Base-by-base conservation (phyloP, 2,329 filamentous ascomycete species). In the Sarocladium oryzae region DNA sequence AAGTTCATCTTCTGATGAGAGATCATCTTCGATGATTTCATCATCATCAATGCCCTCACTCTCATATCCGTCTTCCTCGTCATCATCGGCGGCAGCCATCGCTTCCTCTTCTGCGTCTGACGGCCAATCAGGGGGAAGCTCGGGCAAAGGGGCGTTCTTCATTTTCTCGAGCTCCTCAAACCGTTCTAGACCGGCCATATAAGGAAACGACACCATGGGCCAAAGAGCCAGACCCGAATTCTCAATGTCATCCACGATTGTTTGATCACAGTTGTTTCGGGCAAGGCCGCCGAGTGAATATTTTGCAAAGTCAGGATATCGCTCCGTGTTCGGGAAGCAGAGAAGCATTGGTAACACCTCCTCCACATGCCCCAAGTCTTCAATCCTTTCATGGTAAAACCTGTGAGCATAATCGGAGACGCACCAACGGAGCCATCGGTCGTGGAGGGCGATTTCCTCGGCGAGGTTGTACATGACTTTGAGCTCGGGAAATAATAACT, bases 31-130 rank as follows among this genome's bases (percentile, higher is more conserved):
- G 6, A 7, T 26, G 15, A 54, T 50, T 18, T 41, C 26, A 8
- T 32, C 48, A 18, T 56, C 53, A 33, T 56, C 45, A 4, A 55
- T 53, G 15, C 55, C 54, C 4, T 57, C 52, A 26, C 50, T 55
- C 45, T 56, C 54, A 28, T 56, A 56, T 23, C 51, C 51, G 45
- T 53, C 37, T 20, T 33, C 20, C 18, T 45, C 40, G 33, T 38
- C 43, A 2, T 26, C 33, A 23, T 38, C 36, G 5, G 30, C 41
- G 5, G 30, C 46, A 10, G 15, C 46, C 30, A 26, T 8, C 5
- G 24, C 46, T 11, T 49, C 46, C 30, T 32, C 20, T 36, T 36
- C 28, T 26, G 40, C 20, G 26, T 36, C 43, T 15, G 43, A 48
- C 13, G 43, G 43, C 43, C 16, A 32, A 23, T 48, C 43, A 16